Conservation (phyloP, 1,139 yeast genomes). For the Taphrina confusa region DNA sequence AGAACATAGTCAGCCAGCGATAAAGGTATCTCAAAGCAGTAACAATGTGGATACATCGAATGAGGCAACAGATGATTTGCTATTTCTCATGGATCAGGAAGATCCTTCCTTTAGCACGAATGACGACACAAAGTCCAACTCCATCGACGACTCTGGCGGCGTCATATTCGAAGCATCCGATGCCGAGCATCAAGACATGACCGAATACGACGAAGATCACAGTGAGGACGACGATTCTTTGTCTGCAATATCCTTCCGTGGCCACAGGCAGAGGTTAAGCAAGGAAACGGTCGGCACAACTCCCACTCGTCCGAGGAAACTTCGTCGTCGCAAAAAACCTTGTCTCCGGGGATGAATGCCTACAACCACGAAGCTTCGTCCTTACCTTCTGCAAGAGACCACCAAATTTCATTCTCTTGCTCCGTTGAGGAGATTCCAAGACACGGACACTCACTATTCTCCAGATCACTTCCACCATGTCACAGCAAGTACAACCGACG, state of each 20-base stretch:
- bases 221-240: neutral
- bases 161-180: conserved; percentile 20
- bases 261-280: neutral
- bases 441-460: conserved; percentile 1
- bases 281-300: neutral
- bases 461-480: conserved; percentile 17
- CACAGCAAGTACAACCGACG: conserved; percentile 18
- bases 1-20: conserved; percentile 49
- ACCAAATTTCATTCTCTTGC: neutral
- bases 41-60: conserved; percentile 32
- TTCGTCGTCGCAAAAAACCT: neutral
- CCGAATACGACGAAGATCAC: neutral
- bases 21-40: conserved; percentile 24
- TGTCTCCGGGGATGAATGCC: neutral
- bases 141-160: conserved; percentile 5
- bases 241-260: neutral
- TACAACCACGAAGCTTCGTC: conserved; percentile 15
- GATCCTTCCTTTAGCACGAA: conserved; percentile 40
- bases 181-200: neutral
- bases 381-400: conserved; percentile 11
- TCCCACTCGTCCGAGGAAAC: neutral
- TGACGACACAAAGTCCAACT: conserved; percentile 43
- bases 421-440: conserved; percentile 19
- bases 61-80: conserved; percentile 15
- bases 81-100: conserved; percentile 6